These are phyloP conservation scores for Leptomonas seymouri DNA, from an alignment of 208 protist genomes.

Conservation along the genomic window DNA sequence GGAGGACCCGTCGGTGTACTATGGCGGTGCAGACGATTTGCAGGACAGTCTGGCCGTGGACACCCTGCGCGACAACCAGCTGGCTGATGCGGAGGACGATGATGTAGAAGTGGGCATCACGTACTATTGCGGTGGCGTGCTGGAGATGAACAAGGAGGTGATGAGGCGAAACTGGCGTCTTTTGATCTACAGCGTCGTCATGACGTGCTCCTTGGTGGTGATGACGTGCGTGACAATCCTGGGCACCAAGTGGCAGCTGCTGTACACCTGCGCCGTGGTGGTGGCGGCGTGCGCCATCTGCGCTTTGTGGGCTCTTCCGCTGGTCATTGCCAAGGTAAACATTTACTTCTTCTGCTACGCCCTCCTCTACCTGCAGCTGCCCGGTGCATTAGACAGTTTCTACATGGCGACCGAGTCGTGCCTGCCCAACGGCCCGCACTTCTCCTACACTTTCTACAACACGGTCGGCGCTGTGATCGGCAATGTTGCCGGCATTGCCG, in stretches of 20 bases:
- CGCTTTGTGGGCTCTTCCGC: constrained; percentile 67
- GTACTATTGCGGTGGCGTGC: constrained; percentile 34
- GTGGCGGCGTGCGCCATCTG: constrained; percentile 38
- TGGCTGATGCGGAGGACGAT: constrained; percentile 18
- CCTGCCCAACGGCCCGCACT: constrained; percentile 62
- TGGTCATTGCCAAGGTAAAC: constrained; percentile 71
- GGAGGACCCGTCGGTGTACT: constrained; percentile 13
- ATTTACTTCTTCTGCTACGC: constrained; percentile 57
- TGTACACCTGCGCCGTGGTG: constrained; percentile 41
- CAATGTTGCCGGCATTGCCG: constrained; percentile 59
- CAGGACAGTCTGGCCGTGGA: constrained; percentile 14
- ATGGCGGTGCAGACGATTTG: neutral
- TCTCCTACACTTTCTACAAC: constrained; percentile 72
- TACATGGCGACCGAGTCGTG: constrained; percentile 51
- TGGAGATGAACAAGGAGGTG: constrained; percentile 77
- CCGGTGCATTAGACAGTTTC: constrained; percentile 64
- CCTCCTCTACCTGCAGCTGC: constrained; percentile 65
- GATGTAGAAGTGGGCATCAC: constrained; percentile 7
- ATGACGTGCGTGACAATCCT: constrained; percentile 55
- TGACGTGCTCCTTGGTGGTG: constrained; percentile 46
- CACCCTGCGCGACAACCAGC: constrained; percentile 11
- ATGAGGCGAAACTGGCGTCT: constrained; percentile 52
- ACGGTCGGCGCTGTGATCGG: constrained; percentile 56
- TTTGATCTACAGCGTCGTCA: constrained; percentile 50
- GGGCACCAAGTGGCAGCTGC: constrained; percentile 33